phyloP scores from a whole-genome alignment of 2,329 filamentous ascomycete genomes.

The Cephalotrichum gorgonifer region DNA sequence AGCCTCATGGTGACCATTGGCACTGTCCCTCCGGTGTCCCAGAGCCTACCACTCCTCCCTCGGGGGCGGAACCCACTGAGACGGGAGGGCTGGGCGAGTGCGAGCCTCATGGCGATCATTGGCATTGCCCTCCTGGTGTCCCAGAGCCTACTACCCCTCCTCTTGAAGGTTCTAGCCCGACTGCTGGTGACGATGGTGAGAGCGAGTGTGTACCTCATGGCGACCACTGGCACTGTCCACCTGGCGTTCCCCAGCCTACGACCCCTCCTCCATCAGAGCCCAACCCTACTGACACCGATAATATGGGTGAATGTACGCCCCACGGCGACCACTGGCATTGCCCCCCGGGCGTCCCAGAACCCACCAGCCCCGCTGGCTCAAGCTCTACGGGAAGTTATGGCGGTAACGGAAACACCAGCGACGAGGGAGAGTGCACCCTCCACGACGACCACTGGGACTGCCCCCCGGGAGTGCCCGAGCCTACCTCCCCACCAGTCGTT shows the following conservation, averaged over 20 bases:
- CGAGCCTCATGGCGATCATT: conserved; percentile 8
- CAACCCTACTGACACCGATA: neutral
- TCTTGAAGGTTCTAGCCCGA: neutral
- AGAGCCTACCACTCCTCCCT: neutral
- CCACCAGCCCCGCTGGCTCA: neutral
- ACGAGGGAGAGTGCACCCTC: conserved; percentile 7
- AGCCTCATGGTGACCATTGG: conserved; percentile 8
- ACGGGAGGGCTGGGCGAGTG: conserved; percentile 6
- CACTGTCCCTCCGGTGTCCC: conserved; percentile 6
- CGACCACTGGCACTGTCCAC: conserved; percentile 10
- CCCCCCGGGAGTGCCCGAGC: conserved; percentile 9
- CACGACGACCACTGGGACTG: conserved; percentile 11
- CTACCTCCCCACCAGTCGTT: conserved; percentile 1
- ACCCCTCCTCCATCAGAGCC: conserved; percentile 2
- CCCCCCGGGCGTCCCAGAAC: conserved; percentile 10
- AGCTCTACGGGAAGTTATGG: neutral
- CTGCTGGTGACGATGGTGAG: conserved; percentile 5
- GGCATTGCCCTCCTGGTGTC: conserved; percentile 12
- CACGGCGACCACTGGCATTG: conserved; percentile 10
- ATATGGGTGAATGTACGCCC: conserved; percentile 5
- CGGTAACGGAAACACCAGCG: neutral
- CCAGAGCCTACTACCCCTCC: conserved; percentile 6
- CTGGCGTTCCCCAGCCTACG: conserved; percentile 7
- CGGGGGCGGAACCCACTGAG: neutral
- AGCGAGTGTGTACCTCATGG: conserved; percentile 9